A percentile compares a stretch with the other conserved stretches of the same genome.
phyloP scores from a whole-genome alignment of 352 stramenopile genomes.

The Aphanomyces euteiches region DNA sequence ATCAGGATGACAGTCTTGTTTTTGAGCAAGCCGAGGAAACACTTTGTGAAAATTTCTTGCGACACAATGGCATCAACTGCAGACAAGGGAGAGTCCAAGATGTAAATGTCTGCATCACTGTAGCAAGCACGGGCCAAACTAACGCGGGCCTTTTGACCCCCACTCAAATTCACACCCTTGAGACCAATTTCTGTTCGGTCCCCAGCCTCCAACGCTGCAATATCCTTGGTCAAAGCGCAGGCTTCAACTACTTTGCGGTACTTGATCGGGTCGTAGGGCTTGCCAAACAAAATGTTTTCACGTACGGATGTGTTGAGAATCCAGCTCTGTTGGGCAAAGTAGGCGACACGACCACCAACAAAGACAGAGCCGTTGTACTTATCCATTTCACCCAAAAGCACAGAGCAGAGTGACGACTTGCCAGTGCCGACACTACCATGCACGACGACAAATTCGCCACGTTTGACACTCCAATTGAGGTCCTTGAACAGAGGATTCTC shows the following conservation, averaged over 20 bases:
- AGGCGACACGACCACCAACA: conserved; percentile 41
- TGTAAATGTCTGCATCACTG: conserved; percentile 17
- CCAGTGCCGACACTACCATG: conserved; percentile 46
- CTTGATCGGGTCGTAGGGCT: conserved; percentile 47
- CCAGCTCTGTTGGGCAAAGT: conserved; percentile 27
- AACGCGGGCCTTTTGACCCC: conserved; percentile 42
- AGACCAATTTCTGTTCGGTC: conserved; percentile 53
- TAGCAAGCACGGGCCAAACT: conserved; percentile 26
- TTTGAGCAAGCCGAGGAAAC: conserved; percentile 49
- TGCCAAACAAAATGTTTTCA: conserved; percentile 84
- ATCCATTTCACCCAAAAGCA: conserved; percentile 82
- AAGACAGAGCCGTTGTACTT: conserved; percentile 40
- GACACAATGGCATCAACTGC: conserved; percentile 89
- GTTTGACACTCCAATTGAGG: conserved; percentile 40
- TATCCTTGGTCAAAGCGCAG: conserved; percentile 30
- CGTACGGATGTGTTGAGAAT: conserved; percentile 37
- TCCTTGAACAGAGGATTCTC: conserved; percentile 36
- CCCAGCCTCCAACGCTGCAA: conserved; percentile 45
- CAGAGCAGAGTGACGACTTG: conserved; percentile 54
- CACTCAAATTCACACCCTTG: conserved; percentile 42
- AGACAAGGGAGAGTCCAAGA: conserved; percentile 23
- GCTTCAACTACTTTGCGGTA: conserved; percentile 40
- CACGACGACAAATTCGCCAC: conserved; percentile 50
- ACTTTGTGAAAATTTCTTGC: conserved; percentile 80
- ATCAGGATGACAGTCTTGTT: conserved; percentile 71